Base-by-base conservation (phyloP, 768 basidiomycete genomes). In the Termitomyces sp. region DNA sequence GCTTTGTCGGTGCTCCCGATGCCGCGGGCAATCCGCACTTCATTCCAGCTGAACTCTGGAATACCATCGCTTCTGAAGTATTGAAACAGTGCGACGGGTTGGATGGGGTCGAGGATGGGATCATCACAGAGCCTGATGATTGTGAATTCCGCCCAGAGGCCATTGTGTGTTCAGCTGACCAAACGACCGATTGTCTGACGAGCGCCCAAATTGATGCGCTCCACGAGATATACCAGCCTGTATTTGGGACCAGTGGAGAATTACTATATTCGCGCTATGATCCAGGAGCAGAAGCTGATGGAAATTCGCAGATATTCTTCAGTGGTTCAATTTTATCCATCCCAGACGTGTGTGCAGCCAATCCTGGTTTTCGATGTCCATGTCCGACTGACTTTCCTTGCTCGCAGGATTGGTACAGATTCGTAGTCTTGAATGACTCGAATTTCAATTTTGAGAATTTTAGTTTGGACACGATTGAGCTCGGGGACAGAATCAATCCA, bases 91-190 rank as follows among this genome's bases (percentile, higher is more conserved):
- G 61, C 56, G 61, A 62, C 14, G 52, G 16, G 4, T 20, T 60
- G 40, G 61, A 62, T 24, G 61, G 61, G 1, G 53, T 59, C 1
- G 26, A n/a, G 30, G 61, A 62, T 43, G 61, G 61, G 32, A 62
- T 62, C 28, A 53, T 62, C 41, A 58, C 57, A 1, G 58, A 62
- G 22, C 61, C 61, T 13, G 58, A 59, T 32, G 53, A 33, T 5
- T 62, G 61, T 18, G 11, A 62, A 26, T 62, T 62, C 33, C 52
- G 51, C 5, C 58, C 61, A 4, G 55, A 57, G 43, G 47, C 43
- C 22, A 28, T 62, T 11, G n/a, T 33, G 30, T 62, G 61, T 16
- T n/a, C n/a, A 0, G n/a, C 16, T n/a, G 35, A 22, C n/a, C 32
- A 38, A 5, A 56, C 49, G 1, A 45, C 56, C 18, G 30, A 22